A percentile compares a stretch with the other conserved stretches of the same genome.
Evolutionary conservation across 192 early-diverging fungal species (phyloP).

Genomic region (Geranomyces variabilis): DNA sequence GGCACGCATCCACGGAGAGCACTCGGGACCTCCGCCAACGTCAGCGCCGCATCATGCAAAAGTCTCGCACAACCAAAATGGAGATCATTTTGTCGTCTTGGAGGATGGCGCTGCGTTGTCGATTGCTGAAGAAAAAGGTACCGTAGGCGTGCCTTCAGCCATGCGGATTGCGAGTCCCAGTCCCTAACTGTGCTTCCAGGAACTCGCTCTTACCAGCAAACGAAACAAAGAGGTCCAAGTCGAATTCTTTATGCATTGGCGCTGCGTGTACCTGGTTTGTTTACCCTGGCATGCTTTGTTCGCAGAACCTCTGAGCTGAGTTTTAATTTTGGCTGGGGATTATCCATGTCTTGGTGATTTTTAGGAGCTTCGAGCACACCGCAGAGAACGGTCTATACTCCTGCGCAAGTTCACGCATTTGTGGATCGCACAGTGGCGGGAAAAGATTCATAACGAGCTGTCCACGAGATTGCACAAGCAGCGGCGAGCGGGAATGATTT

Average conservation of each 20-base stretch:
- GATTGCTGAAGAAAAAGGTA: neutral
- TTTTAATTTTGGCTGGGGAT: no score
- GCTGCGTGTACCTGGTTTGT: neutral
- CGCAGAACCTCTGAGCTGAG: no score
- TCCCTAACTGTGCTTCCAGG: no score
- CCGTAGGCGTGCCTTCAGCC: no score
- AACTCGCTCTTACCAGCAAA: no score
- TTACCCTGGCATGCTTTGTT: no score
- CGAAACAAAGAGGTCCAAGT: no score
- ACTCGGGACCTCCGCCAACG: neutral
- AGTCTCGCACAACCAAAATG: neutral
- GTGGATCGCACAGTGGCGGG: neutral
- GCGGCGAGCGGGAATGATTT: neutral
- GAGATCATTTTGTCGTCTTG: conserved; percentile 9
- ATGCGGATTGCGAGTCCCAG: no score
- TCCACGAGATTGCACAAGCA: neutral
- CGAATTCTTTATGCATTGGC: conserved; percentile 5
- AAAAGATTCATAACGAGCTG: neutral
- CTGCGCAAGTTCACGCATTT: neutral
- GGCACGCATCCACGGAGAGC: neutral
- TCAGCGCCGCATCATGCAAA: neutral
- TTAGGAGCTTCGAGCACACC: conserved; percentile 8
- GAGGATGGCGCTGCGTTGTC: conserved; percentile 8
- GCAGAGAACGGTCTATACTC: neutral
- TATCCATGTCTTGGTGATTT: no score